A percentile compares a stretch with the other conserved stretches of the same genome.
These are phyloP conservation scores for Phytophthora foliorum DNA, from an alignment of 352 stramenopile species.

Conservation along the genomic window DNA sequence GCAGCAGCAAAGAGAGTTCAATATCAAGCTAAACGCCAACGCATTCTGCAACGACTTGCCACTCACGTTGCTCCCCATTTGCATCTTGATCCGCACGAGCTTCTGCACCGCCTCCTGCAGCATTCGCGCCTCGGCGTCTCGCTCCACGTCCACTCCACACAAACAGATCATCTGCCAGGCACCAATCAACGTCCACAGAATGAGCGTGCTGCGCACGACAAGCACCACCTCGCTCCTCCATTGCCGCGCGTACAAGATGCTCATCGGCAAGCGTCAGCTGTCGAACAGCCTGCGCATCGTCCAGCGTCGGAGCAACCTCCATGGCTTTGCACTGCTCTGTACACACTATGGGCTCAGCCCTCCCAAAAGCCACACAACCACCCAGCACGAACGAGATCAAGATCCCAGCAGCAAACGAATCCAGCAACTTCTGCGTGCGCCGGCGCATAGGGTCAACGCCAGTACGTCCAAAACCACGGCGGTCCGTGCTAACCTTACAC, in stretches of 20 bases:
- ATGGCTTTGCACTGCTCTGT: slow-evolving; percentile 24
- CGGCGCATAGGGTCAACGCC: slow-evolving; percentile 15
- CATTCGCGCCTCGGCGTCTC: slow-evolving; percentile 30
- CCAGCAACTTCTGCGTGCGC: slow-evolving; percentile 9
- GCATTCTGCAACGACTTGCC: not conserved
- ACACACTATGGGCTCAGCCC: slow-evolving; percentile 15
- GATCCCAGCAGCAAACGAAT: slow-evolving; percentile 10
- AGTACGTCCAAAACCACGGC: slow-evolving; percentile 2
- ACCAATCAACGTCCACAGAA: slow-evolving; percentile 1
- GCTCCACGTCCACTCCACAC: slow-evolving; percentile 38
- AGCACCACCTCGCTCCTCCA: not conserved
- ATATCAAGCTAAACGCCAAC: slow-evolving; percentile 1
- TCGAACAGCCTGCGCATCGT: slow-evolving; percentile 34
- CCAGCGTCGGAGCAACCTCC: slow-evolving; percentile 25
- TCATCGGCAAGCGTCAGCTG: slow-evolving; percentile 39
- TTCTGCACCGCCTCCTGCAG: slow-evolving; percentile 53
- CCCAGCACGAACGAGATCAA: too few relatives aligned
- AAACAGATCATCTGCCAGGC: slow-evolving; percentile 57
- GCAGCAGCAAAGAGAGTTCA: slow-evolving; percentile 8
- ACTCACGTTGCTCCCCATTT: slow-evolving; percentile 56
- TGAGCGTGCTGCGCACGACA: not conserved
- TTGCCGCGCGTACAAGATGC: slow-evolving; percentile 43
- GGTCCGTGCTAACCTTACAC: slow-evolving; percentile 6
- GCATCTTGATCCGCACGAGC: slow-evolving; percentile 58
- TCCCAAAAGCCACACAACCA: slow-evolving; percentile 1